phyloP scores from a whole-genome alignment of 1,284 basidiomycete genomes.

The Sutorius eximius region DNA sequence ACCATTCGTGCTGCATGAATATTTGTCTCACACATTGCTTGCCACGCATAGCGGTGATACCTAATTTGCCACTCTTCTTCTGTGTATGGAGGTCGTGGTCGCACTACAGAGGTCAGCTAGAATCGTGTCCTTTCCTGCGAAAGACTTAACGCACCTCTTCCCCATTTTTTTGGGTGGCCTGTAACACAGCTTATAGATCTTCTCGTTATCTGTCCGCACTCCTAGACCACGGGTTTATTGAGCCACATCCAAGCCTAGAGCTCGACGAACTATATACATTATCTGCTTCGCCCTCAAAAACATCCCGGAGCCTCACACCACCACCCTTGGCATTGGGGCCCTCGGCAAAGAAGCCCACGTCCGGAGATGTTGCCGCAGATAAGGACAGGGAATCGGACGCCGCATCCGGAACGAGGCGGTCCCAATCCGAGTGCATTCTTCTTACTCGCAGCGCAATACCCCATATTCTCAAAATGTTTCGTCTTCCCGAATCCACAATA shows the following conservation, averaged over 20 bases:
- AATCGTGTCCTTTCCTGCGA: neutral
- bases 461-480: conserved; percentile 47
- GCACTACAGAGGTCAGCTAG: conserved; percentile 65
- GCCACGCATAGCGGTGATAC: conserved; percentile 60
- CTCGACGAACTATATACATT: conserved; percentile 60
- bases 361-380: neutral
- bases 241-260: conserved; percentile 49
- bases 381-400: neutral
- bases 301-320: neutral
- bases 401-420: conserved; percentile 1
- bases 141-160: neutral
- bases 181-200: conserved; percentile 62
- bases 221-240: conserved; percentile 52
- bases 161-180: neutral
- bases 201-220: conserved; percentile 67
- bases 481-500: conserved; percentile 45
- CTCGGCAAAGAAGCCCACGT: conserved; percentile 21
- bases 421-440: conserved; percentile 34
- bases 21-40: conserved; percentile 2
- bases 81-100: conserved; percentile 82
- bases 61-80: conserved; percentile 83
- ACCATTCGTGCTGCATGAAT: neutral
- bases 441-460: conserved; percentile 57
- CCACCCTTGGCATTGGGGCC: conserved; percentile 1
- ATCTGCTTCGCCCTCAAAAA: neutral